Base-by-base conservation (phyloP, 2,329 filamentous ascomycete species). In the Pseudohalonectria lignicola region DNA sequence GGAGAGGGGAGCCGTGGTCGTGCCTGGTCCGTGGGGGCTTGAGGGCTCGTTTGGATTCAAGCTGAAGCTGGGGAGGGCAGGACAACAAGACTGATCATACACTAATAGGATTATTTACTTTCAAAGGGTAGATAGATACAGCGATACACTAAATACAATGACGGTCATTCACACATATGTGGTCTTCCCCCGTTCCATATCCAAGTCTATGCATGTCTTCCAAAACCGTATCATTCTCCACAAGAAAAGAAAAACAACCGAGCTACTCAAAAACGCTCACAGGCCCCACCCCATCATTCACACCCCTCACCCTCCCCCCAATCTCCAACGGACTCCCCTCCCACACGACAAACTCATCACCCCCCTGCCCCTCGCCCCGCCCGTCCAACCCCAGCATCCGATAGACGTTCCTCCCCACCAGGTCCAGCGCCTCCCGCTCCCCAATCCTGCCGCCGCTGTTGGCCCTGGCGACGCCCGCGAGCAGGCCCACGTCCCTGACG, bases 261-360 rank as follows among this genome's bases (percentile, higher is more conserved):
- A n/a, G 11, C 34, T 36, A 23, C 39, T 45, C 36, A 54, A 54
- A 53, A 53, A 71, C 34, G 61, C 45, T 39, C 48, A 59, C 42
- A 60, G 50, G 21, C 8, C 56, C 57, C 19, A 52, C 38, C 5
- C 68, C 67, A 38, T 60, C 61, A 6, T 63, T 66, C 12, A 79
- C 67, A 10, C 66, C 74, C 50, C 65, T 66, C 32, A 81, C 63
- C 34, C 69, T 56, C 5, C 66, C 66, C 4, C 68, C 71, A 49
- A 80, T 71, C 47, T 76, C 66, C 43, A 83, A 49, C 16, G 79
- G 79, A 46, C 63, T 76, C 0, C 76, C 76, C 50, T 82, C 77
- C 37, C 66, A 76, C 5, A 82, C 62, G 3, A 79, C 63, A 56
- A 80, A 82, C 44, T 81, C 69, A 0, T 23, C 18, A 3, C 11